Conservation (phyloP, 352 stramenopile species). For the Phytophthora palmivora region DNA sequence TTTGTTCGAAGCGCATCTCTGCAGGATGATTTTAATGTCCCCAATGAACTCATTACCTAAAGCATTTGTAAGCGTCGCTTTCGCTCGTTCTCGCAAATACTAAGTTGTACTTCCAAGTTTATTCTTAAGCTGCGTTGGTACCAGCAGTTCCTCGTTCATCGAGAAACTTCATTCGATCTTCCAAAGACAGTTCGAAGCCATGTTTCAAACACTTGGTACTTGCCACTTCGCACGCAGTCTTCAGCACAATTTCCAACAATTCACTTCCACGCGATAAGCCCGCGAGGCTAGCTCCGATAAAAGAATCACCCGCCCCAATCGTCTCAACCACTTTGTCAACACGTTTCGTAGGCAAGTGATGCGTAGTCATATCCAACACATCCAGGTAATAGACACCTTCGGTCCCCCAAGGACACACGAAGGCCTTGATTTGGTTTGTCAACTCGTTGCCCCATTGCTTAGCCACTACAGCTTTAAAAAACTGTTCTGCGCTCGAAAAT, state of each 20-base stretch:
- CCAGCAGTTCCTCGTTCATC: not conserved
- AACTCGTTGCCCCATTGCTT: constrained; percentile 18
- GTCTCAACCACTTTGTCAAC: constrained; percentile 58
- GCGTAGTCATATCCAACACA: constrained; percentile 2
- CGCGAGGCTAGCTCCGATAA: constrained; percentile 70
- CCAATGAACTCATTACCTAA: no score
- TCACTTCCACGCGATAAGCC: constrained; percentile 32
- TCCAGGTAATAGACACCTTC: constrained; percentile 66
- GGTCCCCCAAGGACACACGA: constrained; percentile 69
- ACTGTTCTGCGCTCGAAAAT: constrained; percentile 38
- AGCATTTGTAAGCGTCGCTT: no score
- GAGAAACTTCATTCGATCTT: constrained; percentile 3
- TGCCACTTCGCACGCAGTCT: constrained; percentile 52
- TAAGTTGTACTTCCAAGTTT: no score
- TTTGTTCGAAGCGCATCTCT: not conserved
- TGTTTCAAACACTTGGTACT: constrained; percentile 59
- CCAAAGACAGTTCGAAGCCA: constrained; percentile 44
- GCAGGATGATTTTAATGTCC: no score
- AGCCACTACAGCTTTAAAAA: constrained; percentile 40
- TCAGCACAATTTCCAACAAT: constrained; percentile 35
- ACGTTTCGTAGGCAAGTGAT: constrained; percentile 37
- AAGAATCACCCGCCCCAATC: constrained; percentile 69
- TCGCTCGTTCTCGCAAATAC: no score
- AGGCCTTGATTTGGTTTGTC: constrained; percentile 25
- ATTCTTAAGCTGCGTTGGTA: constrained; percentile 13